These are phyloP conservation scores for Elasticomyces elasticus DNA, from an alignment of 495 filamentous ascomycete genomes.

Conservation along the genomic window DNA sequence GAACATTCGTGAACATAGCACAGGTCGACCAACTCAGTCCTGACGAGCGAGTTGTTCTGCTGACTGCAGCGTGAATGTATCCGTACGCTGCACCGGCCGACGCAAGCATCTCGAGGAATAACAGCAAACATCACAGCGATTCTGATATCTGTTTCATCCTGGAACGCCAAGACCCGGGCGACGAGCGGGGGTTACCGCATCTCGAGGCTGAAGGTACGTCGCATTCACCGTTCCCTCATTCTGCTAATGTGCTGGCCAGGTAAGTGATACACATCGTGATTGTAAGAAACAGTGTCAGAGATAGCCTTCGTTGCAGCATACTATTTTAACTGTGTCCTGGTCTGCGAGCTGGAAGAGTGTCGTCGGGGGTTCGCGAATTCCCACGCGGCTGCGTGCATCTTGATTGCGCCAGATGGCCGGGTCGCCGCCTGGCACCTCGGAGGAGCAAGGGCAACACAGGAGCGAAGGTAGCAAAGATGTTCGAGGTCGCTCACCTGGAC, in stretches of 20 bases:
- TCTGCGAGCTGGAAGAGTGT: not conserved
- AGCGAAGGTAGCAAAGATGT: slow-evolving; percentile 1
- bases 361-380: not conserved
- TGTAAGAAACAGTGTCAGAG: not conserved
- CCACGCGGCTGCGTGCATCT: slow-evolving; percentile 6
- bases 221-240: not conserved
- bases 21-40: no score
- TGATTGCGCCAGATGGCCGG: slow-evolving; percentile 13
- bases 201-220: not conserved
- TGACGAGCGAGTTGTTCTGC: no score
- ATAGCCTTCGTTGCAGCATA: not conserved
- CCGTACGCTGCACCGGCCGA: no score
- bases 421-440: not conserved
- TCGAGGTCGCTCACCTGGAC: not conserved
- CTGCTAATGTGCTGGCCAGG: not conserved
- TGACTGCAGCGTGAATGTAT: no score
- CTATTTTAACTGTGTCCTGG: not conserved
- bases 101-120: no score
- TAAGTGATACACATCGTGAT: not conserved
- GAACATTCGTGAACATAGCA: no score
- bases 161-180: not conserved
- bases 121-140: not conserved
- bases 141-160: no score
- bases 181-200: not conserved
- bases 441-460: not conserved